Conservation (phyloP, 1,284 basidiomycete species). For the Rhodotorula sp. region DNA sequence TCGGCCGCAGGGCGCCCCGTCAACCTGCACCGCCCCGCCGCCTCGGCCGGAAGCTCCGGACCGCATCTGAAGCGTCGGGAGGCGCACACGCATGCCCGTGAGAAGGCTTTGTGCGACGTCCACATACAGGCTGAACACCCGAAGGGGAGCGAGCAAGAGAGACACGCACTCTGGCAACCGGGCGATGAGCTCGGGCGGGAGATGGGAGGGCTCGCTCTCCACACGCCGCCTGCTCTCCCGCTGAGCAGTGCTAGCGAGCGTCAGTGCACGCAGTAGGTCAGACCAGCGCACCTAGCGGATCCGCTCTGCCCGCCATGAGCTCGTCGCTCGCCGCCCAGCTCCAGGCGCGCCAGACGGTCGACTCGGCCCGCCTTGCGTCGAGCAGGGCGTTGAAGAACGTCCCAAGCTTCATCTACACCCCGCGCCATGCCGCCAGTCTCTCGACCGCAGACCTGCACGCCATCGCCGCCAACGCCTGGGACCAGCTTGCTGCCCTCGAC, state of each 20-base stretch:
- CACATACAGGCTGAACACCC: too few species aligned
- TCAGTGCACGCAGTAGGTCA: not conserved
- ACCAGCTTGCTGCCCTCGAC: constrained; percentile 66
- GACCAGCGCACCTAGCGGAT: too few species aligned
- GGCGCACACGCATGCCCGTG: too few species aligned
- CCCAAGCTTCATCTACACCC: constrained; percentile 83
- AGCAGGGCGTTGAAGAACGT: constrained; percentile 62
- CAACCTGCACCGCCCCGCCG: too few species aligned
- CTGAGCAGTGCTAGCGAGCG: not conserved
- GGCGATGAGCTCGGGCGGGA: not conserved
- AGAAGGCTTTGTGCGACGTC: too few species aligned
- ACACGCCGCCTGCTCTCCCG: not conserved
- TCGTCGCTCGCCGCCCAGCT: constrained; percentile 83
- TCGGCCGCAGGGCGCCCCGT: too few species aligned
- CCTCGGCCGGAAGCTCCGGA: too few species aligned
- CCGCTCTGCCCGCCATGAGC: constrained; percentile 56
- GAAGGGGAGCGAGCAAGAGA: too few species aligned
- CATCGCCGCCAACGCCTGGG: constrained; percentile 76
- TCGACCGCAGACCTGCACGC: constrained; percentile 85
- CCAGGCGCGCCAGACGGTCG: constrained; percentile 75
- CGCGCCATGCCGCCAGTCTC: constrained; percentile 73
- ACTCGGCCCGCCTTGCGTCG: constrained; percentile 70
- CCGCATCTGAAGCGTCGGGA: too few species aligned
- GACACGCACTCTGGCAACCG: not conserved
- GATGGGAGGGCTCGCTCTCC: not conserved